Evolutionary conservation across 306 rosid species (phyloP).

Genomic region (Prunus salicina): DNA sequence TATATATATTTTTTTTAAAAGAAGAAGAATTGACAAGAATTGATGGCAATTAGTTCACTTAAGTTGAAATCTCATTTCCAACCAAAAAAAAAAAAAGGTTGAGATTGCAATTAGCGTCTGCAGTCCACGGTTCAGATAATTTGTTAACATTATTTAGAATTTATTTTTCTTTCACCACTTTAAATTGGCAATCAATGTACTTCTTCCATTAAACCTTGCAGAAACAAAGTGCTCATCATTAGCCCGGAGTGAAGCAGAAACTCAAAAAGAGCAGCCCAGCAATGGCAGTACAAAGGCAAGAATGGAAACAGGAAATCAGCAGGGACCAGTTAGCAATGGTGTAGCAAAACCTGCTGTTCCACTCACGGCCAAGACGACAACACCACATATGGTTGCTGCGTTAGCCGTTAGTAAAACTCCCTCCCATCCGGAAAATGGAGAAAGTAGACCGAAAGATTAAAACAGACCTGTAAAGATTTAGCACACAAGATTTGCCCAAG

Average conservation of each 20-base stretch:
- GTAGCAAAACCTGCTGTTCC: slow-evolving; percentile 41
- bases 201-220: slow-evolving; percentile 39
- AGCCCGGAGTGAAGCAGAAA: slow-evolving; percentile 61
- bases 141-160: too few species aligned
- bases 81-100: too few species aligned
- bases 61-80: not conserved
- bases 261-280: slow-evolving; percentile 44
- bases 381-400: slow-evolving; percentile 19
- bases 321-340: slow-evolving; percentile 46
- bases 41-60: not conserved
- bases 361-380: slow-evolving; percentile 26
- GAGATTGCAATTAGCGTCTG: too few species aligned
- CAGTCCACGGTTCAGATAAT: too few species aligned
- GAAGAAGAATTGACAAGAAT: too few species aligned
- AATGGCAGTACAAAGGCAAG: slow-evolving; percentile 45
- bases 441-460: slow-evolving; percentile 42
- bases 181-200: slow-evolving; percentile 18
- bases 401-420: slow-evolving; percentile 11
- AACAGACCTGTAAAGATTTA: slow-evolving; percentile 37
- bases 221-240: slow-evolving; percentile 76
- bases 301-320: slow-evolving; percentile 37
- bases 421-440: slow-evolving; percentile 53
- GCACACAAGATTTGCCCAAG: slow-evolving; percentile 43
- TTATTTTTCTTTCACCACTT: not conserved
- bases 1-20: too few species aligned